A percentile compares a stretch with the other conserved stretches of the same genome.
These are phyloP conservation scores for Pestalotiopsis sp. DNA, from an alignment of 2,329 filamentous ascomycete species.

Conservation along the genomic window DNA sequence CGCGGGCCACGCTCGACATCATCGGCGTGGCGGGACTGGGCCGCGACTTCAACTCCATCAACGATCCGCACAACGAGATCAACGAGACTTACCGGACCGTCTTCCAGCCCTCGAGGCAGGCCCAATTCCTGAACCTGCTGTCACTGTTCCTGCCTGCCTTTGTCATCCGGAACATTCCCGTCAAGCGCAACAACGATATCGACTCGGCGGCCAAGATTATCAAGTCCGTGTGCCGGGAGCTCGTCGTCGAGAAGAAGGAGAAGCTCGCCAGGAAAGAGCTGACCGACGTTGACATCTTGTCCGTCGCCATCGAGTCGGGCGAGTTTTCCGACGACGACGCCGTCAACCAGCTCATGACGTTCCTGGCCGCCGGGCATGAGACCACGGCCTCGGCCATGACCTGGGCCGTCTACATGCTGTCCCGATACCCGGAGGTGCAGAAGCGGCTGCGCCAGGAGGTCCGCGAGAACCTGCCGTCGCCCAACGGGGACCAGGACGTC, in stretches of 20 bases:
- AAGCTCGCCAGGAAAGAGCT: constrained; percentile 47
- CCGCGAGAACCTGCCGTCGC: constrained; percentile 34
- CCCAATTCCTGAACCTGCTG: constrained; percentile 59
- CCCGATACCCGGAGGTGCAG: constrained; percentile 37
- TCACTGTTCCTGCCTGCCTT: constrained; percentile 63
- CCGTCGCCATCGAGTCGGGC: constrained; percentile 37
- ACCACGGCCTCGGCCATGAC: constrained; percentile 43
- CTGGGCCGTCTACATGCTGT: constrained; percentile 42
- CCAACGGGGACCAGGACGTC: constrained; percentile 31
- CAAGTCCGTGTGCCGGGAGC: constrained; percentile 64
- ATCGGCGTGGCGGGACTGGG: constrained; percentile 74
- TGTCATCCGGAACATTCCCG: constrained; percentile 64
- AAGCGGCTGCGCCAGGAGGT: constrained; percentile 40
- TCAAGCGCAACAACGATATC: constrained; percentile 71
- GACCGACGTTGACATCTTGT: constrained; percentile 36
- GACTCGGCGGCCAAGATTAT: constrained; percentile 58
- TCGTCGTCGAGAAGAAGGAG: constrained; percentile 71
- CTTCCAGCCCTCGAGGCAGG: constrained; percentile 53
- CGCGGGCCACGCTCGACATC: constrained; percentile 72
- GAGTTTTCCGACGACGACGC: constrained; percentile 40
- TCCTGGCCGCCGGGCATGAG: constrained; percentile 46
- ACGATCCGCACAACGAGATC: constrained; percentile 61
- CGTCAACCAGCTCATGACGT: constrained; percentile 43
- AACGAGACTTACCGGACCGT: constrained; percentile 57
- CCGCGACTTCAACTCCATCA: constrained; percentile 68